A percentile compares a stretch with the other conserved stretches of the same genome.
Conservation (phyloP, 169 alveolate species). For the Cyclospora cayetanensis region DNA sequence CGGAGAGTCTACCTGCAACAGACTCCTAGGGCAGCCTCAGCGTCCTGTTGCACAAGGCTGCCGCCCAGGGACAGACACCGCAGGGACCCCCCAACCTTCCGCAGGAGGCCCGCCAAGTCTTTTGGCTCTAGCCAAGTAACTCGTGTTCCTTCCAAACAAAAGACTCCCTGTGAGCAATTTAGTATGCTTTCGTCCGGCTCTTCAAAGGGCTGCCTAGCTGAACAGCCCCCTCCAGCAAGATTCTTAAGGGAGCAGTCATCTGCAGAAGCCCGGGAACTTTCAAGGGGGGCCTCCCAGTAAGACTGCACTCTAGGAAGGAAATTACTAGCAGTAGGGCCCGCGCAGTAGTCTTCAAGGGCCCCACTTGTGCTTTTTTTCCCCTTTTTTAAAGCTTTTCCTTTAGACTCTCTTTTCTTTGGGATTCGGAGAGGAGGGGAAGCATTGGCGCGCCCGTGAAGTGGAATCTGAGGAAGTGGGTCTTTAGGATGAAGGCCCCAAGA, state of each 20-base stretch:
- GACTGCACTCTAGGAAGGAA: not conserved
- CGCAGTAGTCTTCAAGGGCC: not conserved
- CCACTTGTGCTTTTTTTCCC: not conserved
- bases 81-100: not conserved
- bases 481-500: not conserved
- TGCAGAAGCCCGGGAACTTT: too few species aligned
- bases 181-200: not conserved
- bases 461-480: not conserved
- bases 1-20: not conserved
- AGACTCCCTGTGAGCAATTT: too few species aligned
- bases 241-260: not conserved
- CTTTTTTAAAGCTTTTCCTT: not conserved
- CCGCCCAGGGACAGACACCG: not conserved
- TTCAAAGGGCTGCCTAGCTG: not conserved
- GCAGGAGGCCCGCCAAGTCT: not conserved
- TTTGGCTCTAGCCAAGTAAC: conserved; percentile 80
- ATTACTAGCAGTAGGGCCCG: not conserved
- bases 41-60: not conserved
- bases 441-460: not conserved
- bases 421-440: not conserved
- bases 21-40: not conserved
- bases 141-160: too few species aligned
- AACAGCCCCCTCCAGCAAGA: not conserved
- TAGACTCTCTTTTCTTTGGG: not conserved
- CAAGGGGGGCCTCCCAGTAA: conserved; percentile 16